Evolutionary conservation across 2,329 filamentous ascomycete genomes (phyloP).

Genomic region (Rutstroemia sp.): DNA sequence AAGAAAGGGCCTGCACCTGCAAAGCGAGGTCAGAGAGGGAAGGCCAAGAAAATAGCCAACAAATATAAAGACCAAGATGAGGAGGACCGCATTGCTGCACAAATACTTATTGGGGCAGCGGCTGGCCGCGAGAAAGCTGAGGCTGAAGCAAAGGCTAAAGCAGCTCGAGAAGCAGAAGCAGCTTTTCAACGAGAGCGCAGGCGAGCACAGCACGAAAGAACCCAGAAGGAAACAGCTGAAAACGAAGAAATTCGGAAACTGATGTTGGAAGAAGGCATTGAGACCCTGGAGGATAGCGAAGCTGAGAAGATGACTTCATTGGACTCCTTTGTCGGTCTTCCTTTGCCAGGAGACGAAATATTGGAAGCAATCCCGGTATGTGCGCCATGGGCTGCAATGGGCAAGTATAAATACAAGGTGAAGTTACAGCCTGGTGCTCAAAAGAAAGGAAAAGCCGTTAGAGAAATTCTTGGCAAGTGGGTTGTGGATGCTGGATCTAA

Average conservation of each 20-base stretch:
- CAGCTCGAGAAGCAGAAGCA: slow-evolving; percentile 62
- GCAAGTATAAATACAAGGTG: slow-evolving; percentile 81
- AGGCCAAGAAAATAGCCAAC: slow-evolving; percentile 77
- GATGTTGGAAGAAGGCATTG: slow-evolving; percentile 52
- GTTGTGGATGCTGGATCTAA: slow-evolving; percentile 50
- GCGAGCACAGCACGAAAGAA: slow-evolving; percentile 69
- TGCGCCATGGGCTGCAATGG: slow-evolving; percentile 56
- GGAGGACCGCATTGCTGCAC: slow-evolving; percentile 77
- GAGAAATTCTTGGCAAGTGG: slow-evolving; percentile 84
- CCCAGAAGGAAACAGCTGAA: slow-evolving; percentile 67
- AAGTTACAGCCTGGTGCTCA: slow-evolving; percentile 85
- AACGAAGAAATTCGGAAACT: slow-evolving; percentile 63
- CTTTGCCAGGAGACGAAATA: slow-evolving; percentile 76
- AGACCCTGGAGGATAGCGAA: slow-evolving; percentile 52
- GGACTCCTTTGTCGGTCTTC: slow-evolving; percentile 69
- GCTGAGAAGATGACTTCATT: slow-evolving; percentile 47
- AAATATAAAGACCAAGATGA: slow-evolving; percentile 96
- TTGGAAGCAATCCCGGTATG: slow-evolving; percentile 58
- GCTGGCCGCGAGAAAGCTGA: slow-evolving; percentile 60
- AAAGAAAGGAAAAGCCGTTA: slow-evolving; percentile 93
- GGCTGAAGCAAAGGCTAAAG: slow-evolving; percentile 61
- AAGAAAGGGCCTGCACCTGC: slow-evolving; percentile 39
- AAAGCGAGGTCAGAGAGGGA: slow-evolving; percentile 71
- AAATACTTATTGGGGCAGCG: slow-evolving; percentile 76
- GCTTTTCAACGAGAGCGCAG: slow-evolving; percentile 68